Evolutionary conservation across 441 rosid genomes (phyloP), one percentile per base, ranked within the genome.

Genomic region (Cnidoscolus chayamansa): DNA sequence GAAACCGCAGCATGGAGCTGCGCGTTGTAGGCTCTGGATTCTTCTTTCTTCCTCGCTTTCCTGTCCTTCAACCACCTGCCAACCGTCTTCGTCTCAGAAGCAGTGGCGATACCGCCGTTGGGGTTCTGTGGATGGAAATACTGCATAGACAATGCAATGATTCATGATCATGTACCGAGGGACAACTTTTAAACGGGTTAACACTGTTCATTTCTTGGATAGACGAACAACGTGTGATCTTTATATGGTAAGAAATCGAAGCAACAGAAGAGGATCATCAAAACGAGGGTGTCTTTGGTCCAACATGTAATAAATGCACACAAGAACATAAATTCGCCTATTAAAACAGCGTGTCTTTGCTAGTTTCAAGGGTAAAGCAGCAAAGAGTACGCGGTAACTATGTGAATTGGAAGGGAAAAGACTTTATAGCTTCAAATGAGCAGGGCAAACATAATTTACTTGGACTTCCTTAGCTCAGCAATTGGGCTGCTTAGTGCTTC

Each of bases 1-100:
- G 98, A 91, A 58, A 90, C 74, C 1, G 96, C 86, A 8, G 98
- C 97, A 43, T 91, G 97, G 72, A 94, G 84, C 78, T 88, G 96
- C 0, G 98, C 98, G 67, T 89, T 91, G 56, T 91, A 93, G 68
- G 90, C 80, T 82, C 98, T 86, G 65, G 72, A 87, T 77, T 94
- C 97, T 81, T 91, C 96, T 79, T 91, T 94, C 81, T 88, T 94
- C 78, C 88, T 94, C 86, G 90, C 97, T 70, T 87, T 90, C 72
- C 98, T 84, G 72, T 94, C 96, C 78, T 94, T 94, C 78, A 94
- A 77, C 98, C 98, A 94, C 77, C 98, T 86, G 57, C 96, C 97
- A 0, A 91, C 97, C 0, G 98, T 94, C 79, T 90, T 94, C 7
- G 92, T 85, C 63, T 84, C 90, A 30, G 77, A 84, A 10, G 87